Conservation (phyloP, 2,329 filamentous ascomycete genomes). For the Zymoseptoria passerinii region DNA sequence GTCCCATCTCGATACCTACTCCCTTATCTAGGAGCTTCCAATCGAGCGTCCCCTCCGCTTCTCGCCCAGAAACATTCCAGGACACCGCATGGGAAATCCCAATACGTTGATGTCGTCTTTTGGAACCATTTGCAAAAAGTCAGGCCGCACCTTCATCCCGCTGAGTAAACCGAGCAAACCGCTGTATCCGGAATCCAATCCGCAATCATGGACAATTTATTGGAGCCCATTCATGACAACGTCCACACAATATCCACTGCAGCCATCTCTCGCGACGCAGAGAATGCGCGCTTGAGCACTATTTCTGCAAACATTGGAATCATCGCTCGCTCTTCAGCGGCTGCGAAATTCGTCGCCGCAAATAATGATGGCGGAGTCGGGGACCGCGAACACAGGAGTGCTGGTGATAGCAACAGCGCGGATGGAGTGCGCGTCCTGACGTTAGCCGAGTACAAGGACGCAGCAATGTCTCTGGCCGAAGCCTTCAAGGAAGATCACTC, state of each 20-base stretch:
- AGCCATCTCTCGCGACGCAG: constrained; percentile 18
- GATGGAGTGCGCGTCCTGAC: constrained; percentile 54
- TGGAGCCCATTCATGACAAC: constrained; percentile 16
- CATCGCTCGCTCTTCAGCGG: constrained; percentile 6
- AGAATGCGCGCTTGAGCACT: constrained; percentile 33
- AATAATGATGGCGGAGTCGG: constrained; percentile 2
- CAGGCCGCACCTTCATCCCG: constrained; percentile 42
- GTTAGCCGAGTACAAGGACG: constrained; percentile 61
- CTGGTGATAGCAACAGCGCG: constrained; percentile 23
- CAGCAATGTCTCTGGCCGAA: constrained; percentile 63
- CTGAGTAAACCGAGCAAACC: constrained; percentile 34
- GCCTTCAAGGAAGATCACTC: constrained; percentile 70
- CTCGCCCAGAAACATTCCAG: neutral
- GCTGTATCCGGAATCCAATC: constrained; percentile 20
- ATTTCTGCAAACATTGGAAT: constrained; percentile 5
- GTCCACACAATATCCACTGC: constrained; percentile 24
- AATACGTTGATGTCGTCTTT: constrained; percentile 28
- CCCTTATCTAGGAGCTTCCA: neutral
- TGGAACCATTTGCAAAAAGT: constrained; percentile 35
- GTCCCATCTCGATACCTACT: neutral
- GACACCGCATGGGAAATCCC: neutral
- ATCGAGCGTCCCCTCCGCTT: neutral
- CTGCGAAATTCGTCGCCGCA: constrained; percentile 8
- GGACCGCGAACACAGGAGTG: neutral
- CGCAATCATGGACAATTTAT: constrained; percentile 37